Conservation (phyloP, 108 stramenopile species). For the Skeletonema marinoi region DNA sequence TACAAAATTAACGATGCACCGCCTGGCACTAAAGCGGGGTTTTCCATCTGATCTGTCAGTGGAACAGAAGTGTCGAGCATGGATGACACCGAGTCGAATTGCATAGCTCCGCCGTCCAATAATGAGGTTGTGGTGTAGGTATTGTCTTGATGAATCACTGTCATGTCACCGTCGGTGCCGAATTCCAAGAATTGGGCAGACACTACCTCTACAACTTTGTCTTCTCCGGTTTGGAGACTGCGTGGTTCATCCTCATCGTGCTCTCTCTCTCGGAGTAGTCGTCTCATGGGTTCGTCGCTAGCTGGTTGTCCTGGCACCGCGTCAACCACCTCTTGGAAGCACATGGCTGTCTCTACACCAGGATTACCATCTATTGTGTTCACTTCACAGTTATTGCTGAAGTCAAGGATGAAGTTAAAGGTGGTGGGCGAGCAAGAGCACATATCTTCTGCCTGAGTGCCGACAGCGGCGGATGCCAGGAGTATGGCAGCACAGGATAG, state of each 20-base stretch:
- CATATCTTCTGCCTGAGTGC: not conserved
- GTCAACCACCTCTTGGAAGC: not conserved
- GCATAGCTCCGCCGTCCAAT: slow-evolving; percentile 6
- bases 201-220: slow-evolving; percentile 20
- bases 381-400: not conserved
- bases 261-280: not conserved
- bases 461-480: not conserved
- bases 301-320: not conserved
- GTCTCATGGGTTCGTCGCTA: not conserved
- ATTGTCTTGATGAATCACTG: slow-evolving; percentile 33
- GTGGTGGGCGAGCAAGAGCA: not conserved
- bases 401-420: not conserved
- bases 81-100: slow-evolving; percentile 23
- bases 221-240: not conserved
- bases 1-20: slow-evolving; percentile 42
- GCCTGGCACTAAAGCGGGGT: slow-evolving; percentile 20
- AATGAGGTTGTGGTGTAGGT: slow-evolving; percentile 18
- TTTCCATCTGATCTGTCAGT: slow-evolving; percentile 9
- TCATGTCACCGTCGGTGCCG: slow-evolving; percentile 11
- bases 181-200: slow-evolving; percentile 46
- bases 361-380: not conserved
- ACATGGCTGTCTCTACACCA: not conserved
- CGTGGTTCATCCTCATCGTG: not conserved
- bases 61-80: slow-evolving; percentile 6
- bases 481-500: not conserved